phyloP scores from a whole-genome alignment of 2,329 filamentous ascomycete species.

The Cladosporium sp. region DNA sequence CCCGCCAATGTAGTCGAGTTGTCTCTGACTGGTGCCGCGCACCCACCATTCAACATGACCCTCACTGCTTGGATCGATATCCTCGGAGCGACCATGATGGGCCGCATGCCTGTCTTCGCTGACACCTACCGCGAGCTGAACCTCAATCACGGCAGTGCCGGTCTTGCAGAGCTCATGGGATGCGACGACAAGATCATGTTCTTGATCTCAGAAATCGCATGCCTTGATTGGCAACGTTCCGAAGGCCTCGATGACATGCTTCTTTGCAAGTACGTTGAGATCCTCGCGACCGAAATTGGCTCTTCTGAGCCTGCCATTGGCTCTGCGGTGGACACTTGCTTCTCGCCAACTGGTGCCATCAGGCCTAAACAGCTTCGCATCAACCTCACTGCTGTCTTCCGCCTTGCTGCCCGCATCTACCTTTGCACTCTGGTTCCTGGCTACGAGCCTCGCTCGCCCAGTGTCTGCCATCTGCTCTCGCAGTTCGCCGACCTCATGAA shows the following conservation, averaged over 20 bases:
- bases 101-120: slow-evolving; percentile 79
- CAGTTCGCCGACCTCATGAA: slow-evolving; percentile 73
- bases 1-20: slow-evolving; percentile 56
- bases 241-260: slow-evolving; percentile 79
- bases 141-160: slow-evolving; percentile 60
- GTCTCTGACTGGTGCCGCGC: slow-evolving; percentile 42
- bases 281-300: slow-evolving; percentile 82
- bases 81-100: slow-evolving; percentile 86
- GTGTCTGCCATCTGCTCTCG: slow-evolving; percentile 71
- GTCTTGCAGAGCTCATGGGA: slow-evolving; percentile 90
- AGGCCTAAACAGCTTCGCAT: slow-evolving; percentile 76
- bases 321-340: slow-evolving; percentile 45
- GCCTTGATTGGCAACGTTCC: slow-evolving; percentile 81
- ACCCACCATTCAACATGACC: slow-evolving; percentile 91
- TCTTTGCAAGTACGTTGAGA: slow-evolving; percentile 82
- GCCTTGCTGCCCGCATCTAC: slow-evolving; percentile 88
- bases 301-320: slow-evolving; percentile 63
- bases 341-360: slow-evolving; percentile 63
- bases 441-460: slow-evolving; percentile 69
- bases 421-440: slow-evolving; percentile 93
- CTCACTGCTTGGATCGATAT: slow-evolving; percentile 95
- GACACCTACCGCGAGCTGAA: slow-evolving; percentile 96
- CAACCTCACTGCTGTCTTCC: slow-evolving; percentile 89
- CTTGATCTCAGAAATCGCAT: slow-evolving; percentile 94
- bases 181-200: slow-evolving; percentile 98